These are phyloP conservation scores for Trichosporon inkin DNA, from an alignment of 1,284 basidiomycete genomes.

Conservation along the genomic window DNA sequence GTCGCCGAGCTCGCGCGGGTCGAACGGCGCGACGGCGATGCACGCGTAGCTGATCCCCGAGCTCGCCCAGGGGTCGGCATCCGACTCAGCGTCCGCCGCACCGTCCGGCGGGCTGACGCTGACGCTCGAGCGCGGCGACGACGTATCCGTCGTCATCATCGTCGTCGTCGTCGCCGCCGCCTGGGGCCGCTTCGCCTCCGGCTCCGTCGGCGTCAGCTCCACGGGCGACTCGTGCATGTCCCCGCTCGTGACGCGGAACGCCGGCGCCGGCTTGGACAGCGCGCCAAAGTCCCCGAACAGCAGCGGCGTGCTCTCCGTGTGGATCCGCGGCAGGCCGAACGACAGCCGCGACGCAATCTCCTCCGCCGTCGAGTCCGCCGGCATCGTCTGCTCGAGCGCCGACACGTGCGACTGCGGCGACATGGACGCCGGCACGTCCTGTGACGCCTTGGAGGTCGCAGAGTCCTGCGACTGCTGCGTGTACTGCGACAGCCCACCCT, in stretches of 20 bases:
- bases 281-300: constrained; percentile 27
- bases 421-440: background rate
- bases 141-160: no score
- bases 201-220: background rate
- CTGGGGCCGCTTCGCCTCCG: background rate
- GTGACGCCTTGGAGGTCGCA: background rate
- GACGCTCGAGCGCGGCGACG: constrained; percentile 6
- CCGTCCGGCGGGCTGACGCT: no score
- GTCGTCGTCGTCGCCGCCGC: background rate
- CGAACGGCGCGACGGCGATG: constrained; percentile 47
- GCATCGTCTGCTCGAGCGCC: background rate
- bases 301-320: constrained; percentile 19
- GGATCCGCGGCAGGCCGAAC: constrained; percentile 42
- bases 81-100: constrained; percentile 26
- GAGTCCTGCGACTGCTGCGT: constrained; percentile 6
- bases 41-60: constrained; percentile 45
- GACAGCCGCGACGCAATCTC: constrained; percentile 26
- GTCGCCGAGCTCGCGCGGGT: constrained; percentile 31
- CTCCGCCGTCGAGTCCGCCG: constrained; percentile 10
- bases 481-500: background rate
- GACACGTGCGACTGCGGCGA: constrained; percentile 1
- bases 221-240: background rate
- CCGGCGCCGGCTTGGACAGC: background rate
- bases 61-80: constrained; percentile 37
- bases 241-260: background rate